Evolutionary conservation across 805 yeast species (phyloP), one percentile per base, ranked within the genome.

Genomic region (Hanseniaspora thailandica): DNA sequence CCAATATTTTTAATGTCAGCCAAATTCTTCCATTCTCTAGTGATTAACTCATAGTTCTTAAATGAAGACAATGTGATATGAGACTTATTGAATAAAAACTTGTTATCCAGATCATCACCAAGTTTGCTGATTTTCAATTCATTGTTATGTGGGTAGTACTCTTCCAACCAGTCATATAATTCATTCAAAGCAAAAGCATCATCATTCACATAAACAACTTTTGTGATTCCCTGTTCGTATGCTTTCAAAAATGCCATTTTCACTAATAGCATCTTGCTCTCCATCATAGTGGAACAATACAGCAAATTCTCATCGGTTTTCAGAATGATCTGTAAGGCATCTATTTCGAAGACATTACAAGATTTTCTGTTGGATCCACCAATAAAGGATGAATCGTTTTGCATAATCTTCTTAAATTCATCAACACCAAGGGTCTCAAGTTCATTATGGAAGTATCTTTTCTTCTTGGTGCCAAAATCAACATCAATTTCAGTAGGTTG

Each of bases 1-100:
- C 80, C 87, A 30, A 90, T 76, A 0, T 76, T 63, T 56, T 82
- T 86, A 5, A 90, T 71, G 57, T 79, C 79, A 58, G 77, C 79
- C 54, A 94, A 73, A 57, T 81, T 84, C 59, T 81, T 81, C 97
- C 97, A 89, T 45, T 88, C 73, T 56, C 90, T 76, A 0, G 95
- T 77, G 0, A 88, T 60, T 4, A 70, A 58, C 56, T 86, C 89
- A 71, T 87, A 84, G 57, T 86, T 90, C 22, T 69, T 72, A 0
- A 96, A 95, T 0, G 97, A 87, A 4, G 86, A 78, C 13, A 90
- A 65, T 17, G 86, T 67, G 50, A 90, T 65, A 63, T 88, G 90
- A 54, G 79, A 76, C 30, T 70, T 69, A 1, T 80, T 79, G 6
- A 88, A 60, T 3, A 78, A 59, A 48, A 72, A 70, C 55, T 82